phyloP scores from a whole-genome alignment of 2,329 filamentous ascomycete species.

The Ophiocordyceps australis region DNA sequence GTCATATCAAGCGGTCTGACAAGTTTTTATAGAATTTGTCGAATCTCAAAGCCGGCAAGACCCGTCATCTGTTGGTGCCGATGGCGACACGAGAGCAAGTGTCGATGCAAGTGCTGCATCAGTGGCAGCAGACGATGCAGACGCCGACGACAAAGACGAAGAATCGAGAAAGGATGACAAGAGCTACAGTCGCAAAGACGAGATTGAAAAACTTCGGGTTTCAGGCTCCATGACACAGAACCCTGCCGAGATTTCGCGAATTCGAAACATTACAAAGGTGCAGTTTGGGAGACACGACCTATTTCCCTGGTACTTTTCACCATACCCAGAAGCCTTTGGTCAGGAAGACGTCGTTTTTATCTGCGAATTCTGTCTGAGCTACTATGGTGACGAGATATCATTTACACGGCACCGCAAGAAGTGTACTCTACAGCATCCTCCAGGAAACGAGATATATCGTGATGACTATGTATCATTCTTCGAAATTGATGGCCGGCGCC shows the following conservation, averaged over 20 bases:
- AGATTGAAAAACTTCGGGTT: conserved; percentile 90
- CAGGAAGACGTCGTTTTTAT: conserved; percentile 86
- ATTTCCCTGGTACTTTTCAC: conserved; percentile 98
- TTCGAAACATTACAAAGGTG: conserved; percentile 83
- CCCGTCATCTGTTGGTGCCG: conserved; percentile 20
- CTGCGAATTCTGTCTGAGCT: conserved; percentile 91
- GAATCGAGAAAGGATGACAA: conserved; percentile 27
- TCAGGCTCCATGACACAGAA: conserved; percentile 98
- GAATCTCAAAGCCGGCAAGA: conserved; percentile 27
- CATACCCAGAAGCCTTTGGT: conserved; percentile 78
- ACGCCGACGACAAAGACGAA: conserved; percentile 30
- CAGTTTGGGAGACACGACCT: conserved; percentile 88
- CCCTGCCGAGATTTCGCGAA: conserved; percentile 86
- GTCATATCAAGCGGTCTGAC: no score
- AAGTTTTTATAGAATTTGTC: conserved; percentile 25
- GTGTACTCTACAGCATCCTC: conserved; percentile 80
- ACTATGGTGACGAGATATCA: conserved; percentile 67
- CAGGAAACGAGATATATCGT: conserved; percentile 95
- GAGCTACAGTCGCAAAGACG: conserved; percentile 63
- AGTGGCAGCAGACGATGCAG: conserved; percentile 29
- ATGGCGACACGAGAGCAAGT: conserved; percentile 24
- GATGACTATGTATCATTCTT: conserved; percentile 91
- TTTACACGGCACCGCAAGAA: conserved; percentile 79
- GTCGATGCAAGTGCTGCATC: conserved; percentile 25
- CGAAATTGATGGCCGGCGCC: conserved; percentile 86